A percentile compares a stretch with the other conserved stretches of the same genome.
phyloP scores from a whole-genome alignment of 306 rosid genomes.

The Begonia fuchsioides region DNA sequence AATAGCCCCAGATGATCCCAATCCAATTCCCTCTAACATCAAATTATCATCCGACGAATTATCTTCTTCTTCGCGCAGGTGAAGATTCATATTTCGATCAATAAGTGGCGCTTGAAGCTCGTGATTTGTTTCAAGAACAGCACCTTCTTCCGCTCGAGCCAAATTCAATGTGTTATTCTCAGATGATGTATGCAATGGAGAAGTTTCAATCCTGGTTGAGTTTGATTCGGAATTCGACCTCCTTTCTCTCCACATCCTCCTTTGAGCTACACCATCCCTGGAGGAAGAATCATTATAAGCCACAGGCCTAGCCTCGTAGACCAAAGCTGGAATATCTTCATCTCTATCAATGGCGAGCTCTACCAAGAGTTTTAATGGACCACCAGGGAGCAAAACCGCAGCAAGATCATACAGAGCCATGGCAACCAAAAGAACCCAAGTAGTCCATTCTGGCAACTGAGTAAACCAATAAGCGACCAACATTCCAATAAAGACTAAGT shows the following conservation, averaged over 20 bases:
- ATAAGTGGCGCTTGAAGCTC: constrained; percentile 56
- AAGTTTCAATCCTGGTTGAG: constrained; percentile 5
- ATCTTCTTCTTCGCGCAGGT: constrained; percentile 16
- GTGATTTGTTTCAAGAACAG: constrained; percentile 15
- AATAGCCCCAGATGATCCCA: constrained; percentile 86
- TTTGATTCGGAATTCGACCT: constrained; percentile 31
- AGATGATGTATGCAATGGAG: constrained; percentile 10
- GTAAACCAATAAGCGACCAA: constrained; percentile 88
- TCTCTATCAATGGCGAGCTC: constrained; percentile 70
- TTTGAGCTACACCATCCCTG: constrained; percentile 21
- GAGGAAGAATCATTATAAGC: constrained; percentile 14
- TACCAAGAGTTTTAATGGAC: constrained; percentile 70
- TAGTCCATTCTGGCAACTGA: constrained; percentile 83
- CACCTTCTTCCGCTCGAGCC: constrained; percentile 47
- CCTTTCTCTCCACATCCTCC: constrained; percentile 24
- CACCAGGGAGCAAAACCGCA: constrained; percentile 88
- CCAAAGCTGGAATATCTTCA: constrained; percentile 79
- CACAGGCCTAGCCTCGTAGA: constrained; percentile 78
- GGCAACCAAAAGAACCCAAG: constrained; percentile 68
- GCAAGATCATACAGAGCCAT: constrained; percentile 79
- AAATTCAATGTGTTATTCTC: constrained; percentile 8
- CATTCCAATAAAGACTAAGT: constrained; percentile 65
- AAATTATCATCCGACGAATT: constrained; percentile 22
- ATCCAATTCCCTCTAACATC: constrained; percentile 77
- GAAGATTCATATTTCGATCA: constrained; percentile 22